A percentile compares a stretch with the other conserved stretches of the same genome.
Evolutionary conservation across 495 filamentous ascomycete genomes (phyloP).

Genomic region (Neurospora sp.): DNA sequence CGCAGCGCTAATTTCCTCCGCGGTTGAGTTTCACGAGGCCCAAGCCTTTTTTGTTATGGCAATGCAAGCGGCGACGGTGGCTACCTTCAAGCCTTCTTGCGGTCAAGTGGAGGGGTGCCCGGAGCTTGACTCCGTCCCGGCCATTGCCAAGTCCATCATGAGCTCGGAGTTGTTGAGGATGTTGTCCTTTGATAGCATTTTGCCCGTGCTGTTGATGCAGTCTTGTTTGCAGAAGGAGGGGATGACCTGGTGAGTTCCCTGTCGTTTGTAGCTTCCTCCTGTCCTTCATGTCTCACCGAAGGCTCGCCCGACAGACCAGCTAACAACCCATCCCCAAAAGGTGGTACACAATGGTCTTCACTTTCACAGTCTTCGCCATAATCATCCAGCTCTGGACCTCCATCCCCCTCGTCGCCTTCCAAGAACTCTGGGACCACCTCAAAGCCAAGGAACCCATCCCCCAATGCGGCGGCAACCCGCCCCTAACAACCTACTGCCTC

Average conservation of each 20-base stretch:
- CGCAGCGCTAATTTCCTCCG: background rate
- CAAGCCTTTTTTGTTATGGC: background rate
- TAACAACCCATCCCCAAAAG: too few species aligned
- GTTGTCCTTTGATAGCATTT: background rate
- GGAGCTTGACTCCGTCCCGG: background rate
- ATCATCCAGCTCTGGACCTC: too few species aligned
- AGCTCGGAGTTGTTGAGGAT: background rate
- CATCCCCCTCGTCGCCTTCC: too few species aligned
- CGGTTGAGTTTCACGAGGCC: conserved; percentile 1
- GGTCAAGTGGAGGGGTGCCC: background rate
- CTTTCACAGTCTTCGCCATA: too few species aligned
- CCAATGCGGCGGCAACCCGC: too few species aligned
- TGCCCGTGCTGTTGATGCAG: background rate
- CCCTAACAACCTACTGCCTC: too few species aligned
- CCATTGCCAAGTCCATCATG: background rate
- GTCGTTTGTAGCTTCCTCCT: too few species aligned
- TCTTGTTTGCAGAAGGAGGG: background rate
- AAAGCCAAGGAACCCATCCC: too few species aligned
- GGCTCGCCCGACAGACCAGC: too few species aligned
- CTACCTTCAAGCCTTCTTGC: background rate
- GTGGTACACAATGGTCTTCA: background rate
- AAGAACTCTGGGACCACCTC: too few species aligned
- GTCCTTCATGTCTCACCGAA: too few species aligned
- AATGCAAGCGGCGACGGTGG: background rate
- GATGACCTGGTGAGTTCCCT: background rate